Evolutionary conservation across 345 rosid genomes (phyloP).

Genomic region (Citrus medica): DNA sequence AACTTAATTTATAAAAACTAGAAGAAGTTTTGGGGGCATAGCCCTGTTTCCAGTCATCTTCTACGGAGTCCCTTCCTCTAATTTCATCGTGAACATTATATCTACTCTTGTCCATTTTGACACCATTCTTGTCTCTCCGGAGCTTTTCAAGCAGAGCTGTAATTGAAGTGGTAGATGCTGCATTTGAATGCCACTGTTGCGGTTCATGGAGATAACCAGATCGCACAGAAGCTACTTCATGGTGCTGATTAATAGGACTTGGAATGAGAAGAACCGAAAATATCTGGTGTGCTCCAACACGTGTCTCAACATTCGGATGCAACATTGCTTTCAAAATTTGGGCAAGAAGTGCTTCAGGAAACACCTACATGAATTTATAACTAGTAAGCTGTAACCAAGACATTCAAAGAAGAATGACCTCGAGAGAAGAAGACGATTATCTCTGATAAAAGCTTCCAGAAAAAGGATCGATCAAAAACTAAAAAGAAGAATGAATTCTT

Average conservation of each 20-base stretch:
- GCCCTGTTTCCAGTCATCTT: slow-evolving; percentile 53
- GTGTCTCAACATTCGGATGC: slow-evolving; percentile 80
- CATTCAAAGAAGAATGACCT: not conserved
- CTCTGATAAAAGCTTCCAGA: not conserved
- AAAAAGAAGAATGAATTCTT: not conserved
- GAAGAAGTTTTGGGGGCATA: slow-evolving; percentile 48
- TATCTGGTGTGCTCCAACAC: slow-evolving; percentile 84
- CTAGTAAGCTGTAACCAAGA: slow-evolving; percentile 4
- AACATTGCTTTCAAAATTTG: slow-evolving; percentile 83
- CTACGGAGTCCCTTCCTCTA: slow-evolving; percentile 37
- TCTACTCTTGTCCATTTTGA: slow-evolving; percentile 41
- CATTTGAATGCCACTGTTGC: slow-evolving; percentile 59
- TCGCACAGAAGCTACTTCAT: slow-evolving; percentile 56
- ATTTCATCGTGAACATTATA: slow-evolving; percentile 37
- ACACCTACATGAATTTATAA: slow-evolving; percentile 39
- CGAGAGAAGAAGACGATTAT: not conserved
- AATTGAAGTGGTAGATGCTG: slow-evolving; percentile 69
- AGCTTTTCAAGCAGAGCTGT: slow-evolving; percentile 85
- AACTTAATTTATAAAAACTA: slow-evolving; percentile 61
- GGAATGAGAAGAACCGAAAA: slow-evolving; percentile 80
- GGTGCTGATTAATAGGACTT: slow-evolving; percentile 41
- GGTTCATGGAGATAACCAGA: slow-evolving; percentile 58
- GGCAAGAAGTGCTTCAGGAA: slow-evolving; percentile 78
- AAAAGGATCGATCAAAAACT: not conserved
- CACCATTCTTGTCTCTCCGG: slow-evolving; percentile 67